phyloP scores from a whole-genome alignment of 148 eudicot genomes.

The Dianthus caryophyllus region DNA sequence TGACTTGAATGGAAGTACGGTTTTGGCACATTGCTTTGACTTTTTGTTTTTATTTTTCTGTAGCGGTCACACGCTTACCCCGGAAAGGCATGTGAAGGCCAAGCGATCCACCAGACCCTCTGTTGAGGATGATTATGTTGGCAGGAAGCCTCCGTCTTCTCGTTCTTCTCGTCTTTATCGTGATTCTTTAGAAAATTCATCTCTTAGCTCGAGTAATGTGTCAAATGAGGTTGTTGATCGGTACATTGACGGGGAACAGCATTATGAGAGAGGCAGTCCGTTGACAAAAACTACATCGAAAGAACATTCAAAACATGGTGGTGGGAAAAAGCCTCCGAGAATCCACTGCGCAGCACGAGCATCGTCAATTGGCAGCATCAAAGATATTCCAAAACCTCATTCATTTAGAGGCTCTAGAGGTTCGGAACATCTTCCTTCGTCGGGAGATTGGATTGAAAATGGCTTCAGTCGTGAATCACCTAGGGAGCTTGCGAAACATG shows the following conservation, averaged over 20 bases:
- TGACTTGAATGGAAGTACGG: no score
- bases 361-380: slow-evolving; percentile 47
- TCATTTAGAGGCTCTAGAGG: slow-evolving; percentile 46
- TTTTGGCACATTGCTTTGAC: background rate
- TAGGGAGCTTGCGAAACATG: slow-evolving; percentile 74
- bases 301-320: slow-evolving; percentile 28
- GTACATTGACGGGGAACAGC: slow-evolving; percentile 88
- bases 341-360: slow-evolving; percentile 45
- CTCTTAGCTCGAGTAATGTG: slow-evolving; percentile 55
- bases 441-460: slow-evolving; percentile 48
- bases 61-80: slow-evolving; percentile 41
- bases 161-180: slow-evolving; percentile 21
- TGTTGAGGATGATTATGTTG: slow-evolving; percentile 26
- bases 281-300: slow-evolving; percentile 26
- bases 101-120: slow-evolving; percentile 30
- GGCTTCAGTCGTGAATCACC: slow-evolving; percentile 59
- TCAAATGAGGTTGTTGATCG: slow-evolving; percentile 74
- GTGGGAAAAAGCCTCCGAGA: slow-evolving; percentile 50
- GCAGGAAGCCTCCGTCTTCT: slow-evolving; percentile 28
- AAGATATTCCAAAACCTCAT: slow-evolving; percentile 52
- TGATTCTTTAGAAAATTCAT: slow-evolving; percentile 50
- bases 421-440: slow-evolving; percentile 33
- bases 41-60: slow-evolving; percentile 5
- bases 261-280: slow-evolving; percentile 34
- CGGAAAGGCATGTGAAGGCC: slow-evolving; percentile 52